Percentiles rank a stretch among this genome's conserved stretches.
Evolutionary conservation across 305 asterid genomes (phyloP).

Genomic region (Fraxinus xanthoxyloides): DNA sequence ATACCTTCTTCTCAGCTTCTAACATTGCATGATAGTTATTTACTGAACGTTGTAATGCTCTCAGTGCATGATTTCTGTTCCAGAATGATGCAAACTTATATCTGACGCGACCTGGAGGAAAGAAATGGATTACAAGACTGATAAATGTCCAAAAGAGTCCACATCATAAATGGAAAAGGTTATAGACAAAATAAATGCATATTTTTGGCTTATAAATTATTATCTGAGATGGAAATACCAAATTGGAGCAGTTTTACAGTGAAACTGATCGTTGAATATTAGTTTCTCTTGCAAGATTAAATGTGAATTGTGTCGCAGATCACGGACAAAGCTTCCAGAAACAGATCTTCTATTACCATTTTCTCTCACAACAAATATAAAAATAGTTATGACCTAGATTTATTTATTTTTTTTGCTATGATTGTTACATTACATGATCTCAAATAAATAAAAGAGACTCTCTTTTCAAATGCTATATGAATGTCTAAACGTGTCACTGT

Average conservation of each 20-base stretch:
- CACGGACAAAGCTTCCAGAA: background rate
- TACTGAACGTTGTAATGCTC: constrained; percentile 62
- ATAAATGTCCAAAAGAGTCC: constrained; percentile 11
- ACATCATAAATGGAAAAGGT: background rate
- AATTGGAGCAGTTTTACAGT: background rate
- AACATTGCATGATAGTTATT: constrained; percentile 58
- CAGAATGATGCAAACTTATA: constrained; percentile 98
- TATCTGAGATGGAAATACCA: background rate
- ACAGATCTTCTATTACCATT: background rate
- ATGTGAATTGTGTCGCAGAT: background rate
- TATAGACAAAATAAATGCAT: background rate
- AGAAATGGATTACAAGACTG: constrained; percentile 15
- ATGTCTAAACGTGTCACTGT: background rate
- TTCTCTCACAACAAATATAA: background rate
- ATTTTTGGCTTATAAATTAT: background rate
- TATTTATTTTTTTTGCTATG: background rate
- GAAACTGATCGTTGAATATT: background rate
- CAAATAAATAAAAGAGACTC: background rate
- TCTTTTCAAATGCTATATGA: background rate
- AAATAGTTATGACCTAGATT: background rate
- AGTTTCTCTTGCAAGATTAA: background rate
- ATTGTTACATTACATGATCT: background rate
- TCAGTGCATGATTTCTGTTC: constrained; percentile 86
- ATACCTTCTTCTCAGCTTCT: constrained; percentile 90
- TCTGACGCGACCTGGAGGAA: constrained; percentile 82